Conservation (phyloP, 495 filamentous ascomycete genomes). For the Astrocystis sublimbata region DNA sequence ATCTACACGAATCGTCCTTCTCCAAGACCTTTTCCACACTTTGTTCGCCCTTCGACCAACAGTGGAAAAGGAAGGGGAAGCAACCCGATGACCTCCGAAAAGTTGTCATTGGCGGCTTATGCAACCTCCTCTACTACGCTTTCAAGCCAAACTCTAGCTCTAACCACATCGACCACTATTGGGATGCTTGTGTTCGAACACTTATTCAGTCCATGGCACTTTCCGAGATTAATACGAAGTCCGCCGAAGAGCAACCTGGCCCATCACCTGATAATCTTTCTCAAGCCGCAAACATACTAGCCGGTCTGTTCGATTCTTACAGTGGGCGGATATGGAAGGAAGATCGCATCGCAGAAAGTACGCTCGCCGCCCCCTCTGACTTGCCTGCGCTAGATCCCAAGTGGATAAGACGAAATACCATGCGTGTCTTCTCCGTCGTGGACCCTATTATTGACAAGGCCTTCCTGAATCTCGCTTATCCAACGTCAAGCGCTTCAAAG, state of each 20-base stretch:
- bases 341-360: slow-evolving; percentile 61
- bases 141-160: slow-evolving; percentile 67
- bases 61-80: slow-evolving; percentile 67
- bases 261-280: slow-evolving; percentile 29
- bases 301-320: slow-evolving; percentile 66
- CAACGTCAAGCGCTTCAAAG: slow-evolving; percentile 49
- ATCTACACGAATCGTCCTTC: slow-evolving; percentile 61
- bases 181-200: slow-evolving; percentile 71
- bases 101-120: slow-evolving; percentile 66
- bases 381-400: slow-evolving; percentile 76
- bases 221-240: slow-evolving; percentile 31
- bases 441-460: slow-evolving; percentile 61
- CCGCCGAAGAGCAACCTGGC: slow-evolving; percentile 23
- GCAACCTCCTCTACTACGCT: slow-evolving; percentile 81
- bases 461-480: slow-evolving; percentile 49
- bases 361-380: slow-evolving; percentile 63
- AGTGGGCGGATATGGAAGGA: slow-evolving; percentile 71
- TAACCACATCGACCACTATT: slow-evolving; percentile 69
- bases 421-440: slow-evolving; percentile 61
- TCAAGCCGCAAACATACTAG: slow-evolving; percentile 62
- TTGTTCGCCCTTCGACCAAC: slow-evolving; percentile 67
- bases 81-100: slow-evolving; percentile 57
- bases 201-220: slow-evolving; percentile 48
- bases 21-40: slow-evolving; percentile 64
- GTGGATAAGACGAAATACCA: slow-evolving; percentile 78